Evolutionary conservation across 192 early-diverging fungal species (phyloP).

Genomic region (Podila epicladia): DNA sequence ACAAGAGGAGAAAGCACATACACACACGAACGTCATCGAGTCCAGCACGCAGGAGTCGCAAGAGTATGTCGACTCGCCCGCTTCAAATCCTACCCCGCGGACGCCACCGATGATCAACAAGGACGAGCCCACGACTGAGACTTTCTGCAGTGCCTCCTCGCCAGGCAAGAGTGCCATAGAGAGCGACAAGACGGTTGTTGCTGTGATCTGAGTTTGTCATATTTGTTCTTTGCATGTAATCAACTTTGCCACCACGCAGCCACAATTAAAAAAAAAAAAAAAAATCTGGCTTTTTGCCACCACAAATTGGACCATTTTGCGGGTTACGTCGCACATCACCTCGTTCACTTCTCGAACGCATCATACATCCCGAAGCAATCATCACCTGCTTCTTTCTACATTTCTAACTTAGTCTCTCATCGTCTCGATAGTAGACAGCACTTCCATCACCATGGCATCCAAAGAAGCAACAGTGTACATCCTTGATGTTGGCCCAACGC

Average conservation of each 20-base stretch:
- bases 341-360: not conserved
- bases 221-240: too few relatives aligned
- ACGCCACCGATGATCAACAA: not conserved
- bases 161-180: not conserved
- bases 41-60: too few relatives aligned
- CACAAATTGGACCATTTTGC: too few relatives aligned
- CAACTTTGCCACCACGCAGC: too few relatives aligned
- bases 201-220: not conserved
- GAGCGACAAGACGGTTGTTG: not conserved
- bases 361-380: not conserved
- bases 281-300: too few relatives aligned
- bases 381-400: not conserved
- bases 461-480: conserved; percentile 55
- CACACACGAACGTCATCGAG: too few relatives aligned
- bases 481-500: conserved; percentile 47
- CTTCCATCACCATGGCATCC: conserved; percentile 14
- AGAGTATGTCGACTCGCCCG: not conserved
- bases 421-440: not conserved
- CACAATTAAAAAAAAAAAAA: too few relatives aligned
- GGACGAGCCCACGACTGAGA: not conserved
- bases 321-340: not conserved
- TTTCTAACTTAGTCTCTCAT: not conserved
- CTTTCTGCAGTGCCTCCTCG: not conserved
- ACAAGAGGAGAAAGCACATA: not conserved
- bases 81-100: not conserved